Conservation (phyloP, 225 moss, liverwort and hornwort species). For the Marchantia polymorpha region DNA sequence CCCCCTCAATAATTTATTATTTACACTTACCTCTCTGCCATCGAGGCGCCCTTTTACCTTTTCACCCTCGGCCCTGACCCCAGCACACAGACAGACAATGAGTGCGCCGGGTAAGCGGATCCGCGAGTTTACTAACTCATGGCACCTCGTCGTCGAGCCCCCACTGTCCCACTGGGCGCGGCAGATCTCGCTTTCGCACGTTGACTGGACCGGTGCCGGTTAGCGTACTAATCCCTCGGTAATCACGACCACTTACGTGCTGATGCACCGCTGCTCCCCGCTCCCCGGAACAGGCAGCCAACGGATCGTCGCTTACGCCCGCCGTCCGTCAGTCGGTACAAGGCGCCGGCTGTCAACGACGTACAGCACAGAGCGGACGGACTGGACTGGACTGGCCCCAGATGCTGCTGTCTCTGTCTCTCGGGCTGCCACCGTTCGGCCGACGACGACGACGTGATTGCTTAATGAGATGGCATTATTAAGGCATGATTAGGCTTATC, state of each 20-base stretch:
- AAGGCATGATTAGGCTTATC: conserved; percentile 7
- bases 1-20: not conserved
- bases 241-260: conserved; percentile 4
- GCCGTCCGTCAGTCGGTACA: not conserved
- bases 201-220: not conserved
- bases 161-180: not conserved
- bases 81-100: not conserved
- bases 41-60: not conserved
- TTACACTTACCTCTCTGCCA: not conserved
- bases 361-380: not conserved
- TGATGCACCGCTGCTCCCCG: not conserved
- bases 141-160: too few relatives aligned
- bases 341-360: not conserved
- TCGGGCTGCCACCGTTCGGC: not conserved
- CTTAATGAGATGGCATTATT: not conserved
- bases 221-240: not conserved
- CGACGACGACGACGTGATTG: conserved; percentile 5
- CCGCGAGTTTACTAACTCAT: not conserved
- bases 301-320: not conserved
- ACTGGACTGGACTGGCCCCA: too few relatives aligned
- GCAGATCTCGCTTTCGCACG: not conserved
- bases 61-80: not conserved
- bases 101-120: not conserved
- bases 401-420: not conserved
- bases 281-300: not conserved